Percentiles rank a stretch among this genome's conserved stretches.
Conservation (phyloP, 1,284 basidiomycete species). For the Fomes fomentarius region DNA sequence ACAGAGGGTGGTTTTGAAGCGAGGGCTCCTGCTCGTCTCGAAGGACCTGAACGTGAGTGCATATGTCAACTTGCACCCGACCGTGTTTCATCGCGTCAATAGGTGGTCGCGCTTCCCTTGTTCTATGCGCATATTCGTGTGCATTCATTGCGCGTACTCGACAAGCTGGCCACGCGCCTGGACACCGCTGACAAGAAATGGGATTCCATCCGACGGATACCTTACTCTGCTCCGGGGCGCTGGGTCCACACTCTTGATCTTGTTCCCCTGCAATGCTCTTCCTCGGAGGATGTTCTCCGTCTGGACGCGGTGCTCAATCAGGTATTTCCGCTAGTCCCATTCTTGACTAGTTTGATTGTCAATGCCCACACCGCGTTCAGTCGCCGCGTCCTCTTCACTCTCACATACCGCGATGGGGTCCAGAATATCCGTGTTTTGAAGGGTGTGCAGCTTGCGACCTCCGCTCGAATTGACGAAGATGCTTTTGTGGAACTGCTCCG, state of each 20-base stretch:
- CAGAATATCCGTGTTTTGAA: slow-evolving; percentile 59
- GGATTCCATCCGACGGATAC: slow-evolving; percentile 85
- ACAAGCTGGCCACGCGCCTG: slow-evolving; percentile 59
- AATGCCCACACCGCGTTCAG: slow-evolving; percentile 64
- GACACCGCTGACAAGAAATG: slow-evolving; percentile 71
- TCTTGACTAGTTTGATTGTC: slow-evolving; percentile 62
- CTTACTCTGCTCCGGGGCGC: slow-evolving; percentile 81
- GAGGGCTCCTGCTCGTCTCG: slow-evolving; percentile 60
- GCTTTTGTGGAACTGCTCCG: slow-evolving; percentile 52
- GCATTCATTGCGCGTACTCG: slow-evolving; percentile 48
- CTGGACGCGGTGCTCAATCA: slow-evolving; percentile 63
- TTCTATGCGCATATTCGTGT: slow-evolving; percentile 66
- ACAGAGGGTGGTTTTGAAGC: slow-evolving; percentile 21
- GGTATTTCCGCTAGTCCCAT: slow-evolving; percentile 73
- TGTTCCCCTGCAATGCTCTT: slow-evolving; percentile 50
- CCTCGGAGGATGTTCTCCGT: slow-evolving; percentile 48
- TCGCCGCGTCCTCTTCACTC: slow-evolving; percentile 54
- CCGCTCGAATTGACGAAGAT: slow-evolving; percentile 29
- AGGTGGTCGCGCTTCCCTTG: slow-evolving; percentile 72
- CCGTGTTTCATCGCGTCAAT: slow-evolving; percentile 14
- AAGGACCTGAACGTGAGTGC: slow-evolving; percentile 69
- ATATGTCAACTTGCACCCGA: too few species aligned
- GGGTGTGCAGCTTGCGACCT: slow-evolving; percentile 49
- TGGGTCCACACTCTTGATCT: slow-evolving; percentile 80
- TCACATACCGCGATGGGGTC: slow-evolving; percentile 58